phyloP scores from a whole-genome alignment of 2,329 filamentous ascomycete genomes.

The Exophiala oligosperma region DNA sequence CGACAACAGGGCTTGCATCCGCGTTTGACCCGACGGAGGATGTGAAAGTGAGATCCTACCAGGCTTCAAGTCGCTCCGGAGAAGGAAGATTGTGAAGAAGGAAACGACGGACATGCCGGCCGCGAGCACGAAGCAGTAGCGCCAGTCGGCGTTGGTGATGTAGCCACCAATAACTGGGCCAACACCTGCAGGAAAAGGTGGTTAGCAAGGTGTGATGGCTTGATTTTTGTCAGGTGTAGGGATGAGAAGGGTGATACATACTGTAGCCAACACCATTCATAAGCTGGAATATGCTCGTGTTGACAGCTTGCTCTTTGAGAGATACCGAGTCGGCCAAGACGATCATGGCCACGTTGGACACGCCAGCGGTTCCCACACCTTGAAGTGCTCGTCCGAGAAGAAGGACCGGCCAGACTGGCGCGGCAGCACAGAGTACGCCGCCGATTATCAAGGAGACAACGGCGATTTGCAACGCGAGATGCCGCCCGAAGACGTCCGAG shows the following conservation, averaged over 20 bases:
- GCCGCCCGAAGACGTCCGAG: slow-evolving; percentile 55
- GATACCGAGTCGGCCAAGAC: slow-evolving; percentile 47
- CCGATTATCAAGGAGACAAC: slow-evolving; percentile 59
- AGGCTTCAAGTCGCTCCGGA: slow-evolving; percentile 59
- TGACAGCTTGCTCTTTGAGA: slow-evolving; percentile 61
- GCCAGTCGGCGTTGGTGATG: slow-evolving; percentile 58
- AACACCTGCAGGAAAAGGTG: slow-evolving; percentile 31
- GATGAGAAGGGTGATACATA: neutral
- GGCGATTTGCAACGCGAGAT: slow-evolving; percentile 53
- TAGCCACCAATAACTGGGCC: slow-evolving; percentile 62
- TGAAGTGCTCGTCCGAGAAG: slow-evolving; percentile 54
- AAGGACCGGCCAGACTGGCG: slow-evolving; percentile 50
- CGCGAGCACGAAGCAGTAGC: slow-evolving; percentile 59
- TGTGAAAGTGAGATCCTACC: slow-evolving; percentile 36
- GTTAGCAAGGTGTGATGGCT: neutral
- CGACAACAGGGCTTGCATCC: slow-evolving; percentile 40
- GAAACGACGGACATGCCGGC: slow-evolving; percentile 20
- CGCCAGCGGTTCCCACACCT: slow-evolving; percentile 52
- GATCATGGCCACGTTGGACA: slow-evolving; percentile 59
- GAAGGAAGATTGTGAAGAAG: slow-evolving; percentile 49
- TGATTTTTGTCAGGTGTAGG: neutral
- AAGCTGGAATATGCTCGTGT: slow-evolving; percentile 63
- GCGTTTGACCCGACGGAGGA: slow-evolving; percentile 1
- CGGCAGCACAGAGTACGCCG: slow-evolving; percentile 51
- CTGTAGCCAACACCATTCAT: slow-evolving; percentile 61